Evolutionary conservation across 2,329 filamentous ascomycete species (phyloP).

Genomic region (Colletotrichum sidae): DNA sequence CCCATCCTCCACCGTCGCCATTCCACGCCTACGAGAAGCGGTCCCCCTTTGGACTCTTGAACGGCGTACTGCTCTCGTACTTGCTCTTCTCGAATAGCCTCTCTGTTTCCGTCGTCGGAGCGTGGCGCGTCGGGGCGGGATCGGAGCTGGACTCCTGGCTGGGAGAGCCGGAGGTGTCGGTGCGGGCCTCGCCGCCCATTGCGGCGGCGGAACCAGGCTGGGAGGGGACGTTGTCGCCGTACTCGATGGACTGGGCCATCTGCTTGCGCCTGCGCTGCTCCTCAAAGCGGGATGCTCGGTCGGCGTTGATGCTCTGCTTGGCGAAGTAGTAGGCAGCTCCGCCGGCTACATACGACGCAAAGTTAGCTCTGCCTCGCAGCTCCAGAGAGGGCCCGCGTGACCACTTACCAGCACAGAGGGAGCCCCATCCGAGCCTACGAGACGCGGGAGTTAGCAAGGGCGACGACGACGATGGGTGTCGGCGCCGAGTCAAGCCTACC

Average conservation of each 20-base stretch:
- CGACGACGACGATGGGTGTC: constrained; percentile 8
- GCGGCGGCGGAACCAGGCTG: constrained; percentile 48
- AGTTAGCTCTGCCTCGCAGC: constrained; percentile 8
- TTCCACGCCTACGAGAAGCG: constrained; percentile 71
- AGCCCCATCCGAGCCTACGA: constrained; percentile 88
- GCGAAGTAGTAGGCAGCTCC: constrained; percentile 96
- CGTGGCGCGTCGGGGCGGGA: constrained; percentile 88
- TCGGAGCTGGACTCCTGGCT: constrained; percentile 80
- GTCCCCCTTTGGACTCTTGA: constrained; percentile 84
- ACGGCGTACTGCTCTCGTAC: constrained; percentile 85
- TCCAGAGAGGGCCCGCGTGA: constrained; percentile 23
- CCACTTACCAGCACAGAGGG: constrained; percentile 81
- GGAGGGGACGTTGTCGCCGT: constrained; percentile 52
- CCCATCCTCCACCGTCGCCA: background rate
- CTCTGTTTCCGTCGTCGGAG: constrained; percentile 76
- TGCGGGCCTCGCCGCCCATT: constrained; percentile 64
- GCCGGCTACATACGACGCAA: constrained; percentile 68
- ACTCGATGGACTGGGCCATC: constrained; percentile 66
- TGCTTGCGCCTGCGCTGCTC: constrained; percentile 74
- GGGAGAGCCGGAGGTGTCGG: constrained; percentile 69
- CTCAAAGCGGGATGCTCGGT: constrained; percentile 79
- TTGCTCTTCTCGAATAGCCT: constrained; percentile 83
- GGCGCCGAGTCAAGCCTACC: constrained; percentile 56
- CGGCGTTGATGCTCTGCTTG: constrained; percentile 92
- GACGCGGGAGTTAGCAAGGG: constrained; percentile 35